phyloP scores from a whole-genome alignment of 2,329 filamentous ascomycete genomes.

The Calycina marina region DNA sequence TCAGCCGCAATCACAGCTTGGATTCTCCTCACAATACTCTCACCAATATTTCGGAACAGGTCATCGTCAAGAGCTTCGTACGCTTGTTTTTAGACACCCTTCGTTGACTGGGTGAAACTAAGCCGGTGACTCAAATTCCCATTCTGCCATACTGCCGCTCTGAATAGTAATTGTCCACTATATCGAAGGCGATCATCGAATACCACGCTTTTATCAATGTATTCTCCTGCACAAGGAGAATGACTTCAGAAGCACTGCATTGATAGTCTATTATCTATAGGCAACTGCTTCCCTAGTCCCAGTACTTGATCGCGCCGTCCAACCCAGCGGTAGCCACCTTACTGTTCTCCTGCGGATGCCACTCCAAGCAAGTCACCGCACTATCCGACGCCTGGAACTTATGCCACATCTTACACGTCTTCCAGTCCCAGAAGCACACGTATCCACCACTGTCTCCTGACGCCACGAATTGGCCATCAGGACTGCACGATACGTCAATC shows the following conservation, averaged over 20 bases:
- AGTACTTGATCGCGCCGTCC: conserved; percentile 80
- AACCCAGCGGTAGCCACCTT: conserved; percentile 85
- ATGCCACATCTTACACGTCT: conserved; percentile 98
- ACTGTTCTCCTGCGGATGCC: conserved; percentile 95
- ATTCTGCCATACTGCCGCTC: too few relatives aligned
- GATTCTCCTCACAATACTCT: too few relatives aligned
- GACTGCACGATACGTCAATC: conserved; percentile 76
- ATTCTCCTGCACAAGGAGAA: too few relatives aligned
- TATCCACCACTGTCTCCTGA: conserved; percentile 80
- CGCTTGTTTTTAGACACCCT: too few relatives aligned
- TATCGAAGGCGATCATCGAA: too few relatives aligned
- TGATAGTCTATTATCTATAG: background rate
- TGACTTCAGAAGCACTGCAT: background rate
- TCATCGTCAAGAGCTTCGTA: too few relatives aligned
- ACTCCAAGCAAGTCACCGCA: conserved; percentile 74
- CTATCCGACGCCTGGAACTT: conserved; percentile 79
- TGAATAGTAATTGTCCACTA: too few relatives aligned
- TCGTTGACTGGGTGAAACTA: too few relatives aligned
- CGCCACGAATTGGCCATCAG: conserved; percentile 82
- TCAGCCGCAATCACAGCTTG: too few relatives aligned
- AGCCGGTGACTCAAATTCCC: too few relatives aligned
- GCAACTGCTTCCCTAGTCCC: conserved; percentile 57
- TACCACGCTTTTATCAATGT: too few relatives aligned
- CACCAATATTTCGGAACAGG: too few relatives aligned
- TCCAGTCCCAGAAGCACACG: conserved; percentile 98